phyloP scores from a whole-genome alignment of 257 asterid species.

The Petrea volubilis region DNA sequence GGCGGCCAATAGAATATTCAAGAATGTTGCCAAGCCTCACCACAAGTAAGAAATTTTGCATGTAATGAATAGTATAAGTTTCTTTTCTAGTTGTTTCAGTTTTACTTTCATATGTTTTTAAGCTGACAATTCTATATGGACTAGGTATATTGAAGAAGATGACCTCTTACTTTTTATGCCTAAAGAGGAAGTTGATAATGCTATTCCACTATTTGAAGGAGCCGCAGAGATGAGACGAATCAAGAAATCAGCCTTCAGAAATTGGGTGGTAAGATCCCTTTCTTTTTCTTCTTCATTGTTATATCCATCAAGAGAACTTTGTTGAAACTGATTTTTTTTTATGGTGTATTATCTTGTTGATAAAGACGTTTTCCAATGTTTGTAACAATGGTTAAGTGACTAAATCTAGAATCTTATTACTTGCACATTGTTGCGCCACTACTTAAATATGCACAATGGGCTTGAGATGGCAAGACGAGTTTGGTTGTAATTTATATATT shows the following conservation, averaged over 20 bases:
- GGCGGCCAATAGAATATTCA: slow-evolving; percentile 57
- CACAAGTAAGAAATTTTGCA: slow-evolving; percentile 66
- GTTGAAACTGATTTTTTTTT: neutral
- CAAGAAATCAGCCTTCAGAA: slow-evolving; percentile 60
- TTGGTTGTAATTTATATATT: too few relatives aligned
- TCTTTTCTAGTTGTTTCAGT: neutral
- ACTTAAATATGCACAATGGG: too few relatives aligned
- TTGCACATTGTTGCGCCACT: too few relatives aligned
- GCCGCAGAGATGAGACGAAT: slow-evolving; percentile 58
- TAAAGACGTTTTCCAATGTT: too few relatives aligned
- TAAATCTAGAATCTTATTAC: too few relatives aligned
- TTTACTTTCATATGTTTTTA: neutral
- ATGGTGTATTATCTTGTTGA: neutral
- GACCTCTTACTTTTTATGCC: slow-evolving; percentile 67
- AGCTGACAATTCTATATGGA: neutral
- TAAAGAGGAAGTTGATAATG: slow-evolving; percentile 64
- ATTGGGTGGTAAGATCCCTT: slow-evolving; percentile 62
- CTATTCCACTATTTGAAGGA: slow-evolving; percentile 64
- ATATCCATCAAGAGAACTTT: too few relatives aligned
- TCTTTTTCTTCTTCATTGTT: neutral
- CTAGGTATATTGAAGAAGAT: slow-evolving; percentile 67
- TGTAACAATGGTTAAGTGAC: too few relatives aligned
- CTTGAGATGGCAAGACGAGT: too few relatives aligned
- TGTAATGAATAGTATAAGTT: neutral
- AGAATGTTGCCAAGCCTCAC: slow-evolving; percentile 61